Conservation (phyloP, 495 filamentous ascomycete genomes). For the Penicillium lividum region DNA sequence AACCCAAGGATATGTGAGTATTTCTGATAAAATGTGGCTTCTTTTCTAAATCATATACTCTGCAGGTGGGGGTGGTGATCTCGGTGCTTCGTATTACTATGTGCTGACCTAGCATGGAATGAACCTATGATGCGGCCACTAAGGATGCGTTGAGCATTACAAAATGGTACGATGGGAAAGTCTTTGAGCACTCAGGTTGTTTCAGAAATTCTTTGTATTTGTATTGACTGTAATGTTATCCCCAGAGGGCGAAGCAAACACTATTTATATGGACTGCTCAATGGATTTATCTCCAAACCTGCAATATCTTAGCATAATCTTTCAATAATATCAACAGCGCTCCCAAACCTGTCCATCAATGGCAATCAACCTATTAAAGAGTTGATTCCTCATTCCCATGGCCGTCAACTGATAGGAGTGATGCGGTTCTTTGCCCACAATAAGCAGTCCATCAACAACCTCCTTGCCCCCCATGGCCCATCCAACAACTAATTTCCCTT, state of each 20-base stretch:
- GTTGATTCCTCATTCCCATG: constrained; percentile 70
- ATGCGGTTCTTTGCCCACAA: constrained; percentile 54
- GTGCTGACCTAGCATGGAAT: neutral
- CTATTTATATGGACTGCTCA: neutral
- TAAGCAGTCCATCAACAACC: constrained; percentile 75
- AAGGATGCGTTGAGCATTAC: neutral
- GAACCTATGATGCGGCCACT: neutral
- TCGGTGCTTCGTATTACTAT: no score
- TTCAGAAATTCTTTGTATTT: no score
- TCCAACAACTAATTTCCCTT: constrained; percentile 80
- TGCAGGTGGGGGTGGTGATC: neutral
- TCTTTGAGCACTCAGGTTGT: no score
- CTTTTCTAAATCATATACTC: neutral
- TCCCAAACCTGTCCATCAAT: constrained; percentile 90
- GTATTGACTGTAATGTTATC: no score
- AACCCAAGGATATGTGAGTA: constrained; percentile 5
- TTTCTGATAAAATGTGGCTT: neutral
- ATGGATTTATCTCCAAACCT: constrained; percentile 24
- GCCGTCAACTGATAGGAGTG: constrained; percentile 66
- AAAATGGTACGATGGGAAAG: no score
- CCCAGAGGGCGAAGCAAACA: neutral
- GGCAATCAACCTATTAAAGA: constrained; percentile 82
- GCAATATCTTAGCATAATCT: constrained; percentile 25
- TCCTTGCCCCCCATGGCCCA: constrained; percentile 72
- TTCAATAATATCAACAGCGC: constrained; percentile 56